Base-by-base conservation (phyloP, 2,329 filamentous ascomycete species). In the Sporothrix brunneoviolacea region DNA sequence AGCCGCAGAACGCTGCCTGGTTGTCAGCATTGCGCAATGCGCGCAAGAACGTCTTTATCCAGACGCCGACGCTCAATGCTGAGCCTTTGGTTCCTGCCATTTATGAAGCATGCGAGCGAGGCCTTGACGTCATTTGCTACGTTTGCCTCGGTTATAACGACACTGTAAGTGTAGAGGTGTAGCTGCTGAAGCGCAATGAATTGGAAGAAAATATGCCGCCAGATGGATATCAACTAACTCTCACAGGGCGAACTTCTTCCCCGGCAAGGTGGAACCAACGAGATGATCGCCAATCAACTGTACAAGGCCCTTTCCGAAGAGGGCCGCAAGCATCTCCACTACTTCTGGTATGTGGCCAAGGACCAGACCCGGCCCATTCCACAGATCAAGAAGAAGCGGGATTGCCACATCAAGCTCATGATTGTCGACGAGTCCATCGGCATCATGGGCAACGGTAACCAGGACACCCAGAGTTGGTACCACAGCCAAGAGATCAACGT, bases 71-170 rank as follows among this genome's bases (percentile, higher is more conserved):
- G 19, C 73, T 91, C 33, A 91, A 91, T 59, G 85, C 86, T 1
- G 76, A 78, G 51, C 82, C 80, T 0, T 68, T 90, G 0, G 60
- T 89, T 0, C 76, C 80, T 0, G 82, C 81, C 1, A 74, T 91
- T 4, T 61, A 77, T 0, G 74, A 74, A 3, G 86, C 87, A 0
- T 75, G 83, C n/a, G 73, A 80, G 53, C 72, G 86, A 1, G 86
- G 86, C 0, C 66, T 90, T 0, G 70, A 82, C 45, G 80, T 90
- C 0, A 81, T 77, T 1, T 83, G 81, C 62, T 90, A 87, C 55
- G 73, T 89, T 2, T 88, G 84, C 56, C 75, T 91, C 0, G 86
- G 87, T 1, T 91, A 91, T 67, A 91, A 91, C 55, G 87, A 91
- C 57, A 70, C 79, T 0, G 72, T 74, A 61, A 58, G 70, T 64